Base-by-base conservation (phyloP, 768 basidiomycete species). In the Xerocomus brunneocitrinus region DNA sequence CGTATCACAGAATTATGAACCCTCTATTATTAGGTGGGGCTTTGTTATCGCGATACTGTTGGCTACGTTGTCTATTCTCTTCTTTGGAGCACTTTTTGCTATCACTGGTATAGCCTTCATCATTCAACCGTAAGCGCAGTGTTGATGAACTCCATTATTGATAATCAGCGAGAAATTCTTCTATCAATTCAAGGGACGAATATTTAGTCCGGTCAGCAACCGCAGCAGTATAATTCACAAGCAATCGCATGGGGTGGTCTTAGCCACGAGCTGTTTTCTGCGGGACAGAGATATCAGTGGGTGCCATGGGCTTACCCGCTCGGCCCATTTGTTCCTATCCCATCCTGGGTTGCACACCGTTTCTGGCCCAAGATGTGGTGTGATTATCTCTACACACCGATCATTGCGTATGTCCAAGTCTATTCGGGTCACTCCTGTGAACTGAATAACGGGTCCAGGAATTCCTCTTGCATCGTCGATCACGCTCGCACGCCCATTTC, bases 91-190 rank as follows among this genome's bases (percentile, higher is more conserved):
- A 1, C 72, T 83, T 0, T 79, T 72, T 54, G 79, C 80, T 7
- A 78, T 81, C 59, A 78, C 80, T 31, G 79, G 68, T 34, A 30
- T 62, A 7, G 10, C 13, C 3, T 54, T 69, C 43, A 61, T 61
- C 38, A 61, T 58, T 51, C 50, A 70, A 50, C 57, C 64, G 67
- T 67, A 45, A 36, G 65, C n/a, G 8, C 47, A 63, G 63, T 65
- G 8, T 60, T 85, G 53, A 83, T 83, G 82, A 82, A 80, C 59
- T 74, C 74, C 0, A 79, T 85, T 53, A 73, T 85, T 59, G 68
- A 71, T 45, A 73, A 71, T 40, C 79, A 83, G 52, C 73, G 74
- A 3, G 73, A 75, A 1, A 79, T 80, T 39, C 67, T 85, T n/a
- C 65, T 83, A 14, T 77, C 74, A 7, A 73, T 79, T 1, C 72